Percentiles rank a stretch among this genome's conserved stretches.
Conservation (phyloP, 257 asterid genomes). For the Misopates orontium region DNA sequence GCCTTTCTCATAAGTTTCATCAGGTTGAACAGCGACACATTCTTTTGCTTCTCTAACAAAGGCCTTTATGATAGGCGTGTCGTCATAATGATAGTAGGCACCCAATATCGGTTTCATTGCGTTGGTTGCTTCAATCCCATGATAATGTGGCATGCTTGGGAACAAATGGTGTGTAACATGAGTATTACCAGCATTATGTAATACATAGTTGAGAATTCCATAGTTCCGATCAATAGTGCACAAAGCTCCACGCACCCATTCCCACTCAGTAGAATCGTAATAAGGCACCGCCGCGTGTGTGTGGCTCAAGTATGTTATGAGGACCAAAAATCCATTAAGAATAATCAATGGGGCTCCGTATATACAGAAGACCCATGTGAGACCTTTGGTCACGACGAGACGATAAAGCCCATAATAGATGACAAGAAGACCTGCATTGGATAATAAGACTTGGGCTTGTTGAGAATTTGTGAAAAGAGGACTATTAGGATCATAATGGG, state of each 20-base stretch:
- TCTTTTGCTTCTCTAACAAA: constrained; percentile 60
- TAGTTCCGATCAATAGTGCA: constrained; percentile 64
- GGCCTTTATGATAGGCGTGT: constrained; percentile 50
- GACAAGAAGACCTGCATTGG: too few species aligned
- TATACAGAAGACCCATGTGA: too few species aligned
- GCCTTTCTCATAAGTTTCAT: constrained; percentile 41
- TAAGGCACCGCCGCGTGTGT: constrained; percentile 65
- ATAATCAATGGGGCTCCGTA: constrained; percentile 49
- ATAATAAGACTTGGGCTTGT: too few species aligned
- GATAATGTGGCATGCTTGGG: constrained; percentile 66
- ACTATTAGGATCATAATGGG: constrained; percentile 36
- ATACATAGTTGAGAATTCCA: too few species aligned
- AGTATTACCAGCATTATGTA: constrained; percentile 56
- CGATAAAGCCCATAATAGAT: too few species aligned
- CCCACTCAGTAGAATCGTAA: constrained; percentile 63
- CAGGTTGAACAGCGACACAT: constrained; percentile 56
- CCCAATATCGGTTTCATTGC: constrained; percentile 56
- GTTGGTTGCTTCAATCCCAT: constrained; percentile 65
- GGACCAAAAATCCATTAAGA: constrained; percentile 53
- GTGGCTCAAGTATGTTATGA: constrained; percentile 62
- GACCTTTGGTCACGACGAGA: too few species aligned
- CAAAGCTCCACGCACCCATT: constrained; percentile 69
- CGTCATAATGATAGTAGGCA: constrained; percentile 53
- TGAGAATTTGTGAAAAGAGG: constrained; percentile 32
- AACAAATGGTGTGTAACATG: constrained; percentile 65